Evolutionary conservation across 2,329 filamentous ascomycete species (phyloP).

Genomic region (Aspergillus ruber): DNA sequence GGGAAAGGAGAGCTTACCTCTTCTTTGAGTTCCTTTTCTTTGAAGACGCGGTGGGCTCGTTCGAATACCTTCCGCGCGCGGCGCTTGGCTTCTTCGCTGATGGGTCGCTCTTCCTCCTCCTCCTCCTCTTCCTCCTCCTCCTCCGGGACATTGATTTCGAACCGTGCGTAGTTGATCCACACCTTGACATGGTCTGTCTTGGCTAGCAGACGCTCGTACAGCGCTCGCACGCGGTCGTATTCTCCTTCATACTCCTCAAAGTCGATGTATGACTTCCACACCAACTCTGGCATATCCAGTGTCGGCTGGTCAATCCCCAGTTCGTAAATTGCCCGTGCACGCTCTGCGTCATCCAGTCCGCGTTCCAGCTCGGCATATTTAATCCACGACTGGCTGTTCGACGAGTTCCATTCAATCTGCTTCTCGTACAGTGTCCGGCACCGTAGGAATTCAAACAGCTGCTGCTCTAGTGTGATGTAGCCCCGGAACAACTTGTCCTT

Average conservation of each 20-base stretch:
- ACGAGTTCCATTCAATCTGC: slow-evolving; percentile 83
- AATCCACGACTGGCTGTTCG: slow-evolving; percentile 93
- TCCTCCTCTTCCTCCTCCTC: slow-evolving; percentile 56
- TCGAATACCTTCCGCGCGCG: slow-evolving; percentile 79
- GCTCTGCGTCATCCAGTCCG: slow-evolving; percentile 81
- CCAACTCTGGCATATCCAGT: slow-evolving; percentile 92
- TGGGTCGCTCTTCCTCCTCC: slow-evolving; percentile 51
- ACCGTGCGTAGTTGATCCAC: slow-evolving; percentile 98
- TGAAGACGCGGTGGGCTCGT: slow-evolving; percentile 78
- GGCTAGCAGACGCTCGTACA: slow-evolving; percentile 85
- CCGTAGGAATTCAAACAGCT: slow-evolving; percentile 86
- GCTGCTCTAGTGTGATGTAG: slow-evolving; percentile 87
- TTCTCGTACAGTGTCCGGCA: slow-evolving; percentile 92
- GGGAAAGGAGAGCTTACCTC: slow-evolving; percentile 48
- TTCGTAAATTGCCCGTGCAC: slow-evolving; percentile 85
- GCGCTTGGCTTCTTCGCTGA: slow-evolving; percentile 76
- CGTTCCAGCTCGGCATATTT: slow-evolving; percentile 91
- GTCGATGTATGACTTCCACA: slow-evolving; percentile 98
- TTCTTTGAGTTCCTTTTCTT: slow-evolving; percentile 83
- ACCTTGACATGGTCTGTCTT: slow-evolving; percentile 99
- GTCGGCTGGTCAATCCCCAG: slow-evolving; percentile 74
- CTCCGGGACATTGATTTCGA: slow-evolving; percentile 90
- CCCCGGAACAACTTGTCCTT: slow-evolving; percentile 94
- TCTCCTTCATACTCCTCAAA: slow-evolving; percentile 95
- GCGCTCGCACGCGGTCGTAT: slow-evolving; percentile 69